phyloP scores from a whole-genome alignment of 345 rosid species.

The Acer saccharum region DNA sequence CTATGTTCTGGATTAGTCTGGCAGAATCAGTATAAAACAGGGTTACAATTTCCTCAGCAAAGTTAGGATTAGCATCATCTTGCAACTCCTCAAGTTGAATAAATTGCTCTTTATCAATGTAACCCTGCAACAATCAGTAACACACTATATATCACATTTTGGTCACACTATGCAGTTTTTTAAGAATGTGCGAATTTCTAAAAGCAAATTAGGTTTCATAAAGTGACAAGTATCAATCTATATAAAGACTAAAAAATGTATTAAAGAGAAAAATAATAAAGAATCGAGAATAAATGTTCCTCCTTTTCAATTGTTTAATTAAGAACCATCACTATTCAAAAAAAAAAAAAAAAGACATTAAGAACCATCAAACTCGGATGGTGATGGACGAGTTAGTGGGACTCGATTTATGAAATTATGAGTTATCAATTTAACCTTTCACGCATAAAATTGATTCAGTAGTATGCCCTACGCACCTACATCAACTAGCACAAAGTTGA shows the following conservation, averaged over 20 bases:
- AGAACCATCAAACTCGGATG: not conserved
- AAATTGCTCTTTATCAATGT: constrained; percentile 71
- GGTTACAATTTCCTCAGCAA: constrained; percentile 65
- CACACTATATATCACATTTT: too few species aligned
- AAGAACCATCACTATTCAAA: too few species aligned
- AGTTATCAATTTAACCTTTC: too few species aligned
- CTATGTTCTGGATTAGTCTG: constrained; percentile 58
- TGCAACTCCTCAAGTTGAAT: constrained; percentile 69
- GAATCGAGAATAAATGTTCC: not conserved
- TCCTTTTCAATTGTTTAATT: not conserved
- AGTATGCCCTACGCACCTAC: too few species aligned
- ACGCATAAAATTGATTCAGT: too few species aligned
- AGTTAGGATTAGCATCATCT: constrained; percentile 71
- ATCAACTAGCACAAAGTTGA: too few species aligned
- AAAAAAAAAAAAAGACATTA: too few species aligned
- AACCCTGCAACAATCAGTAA: constrained; percentile 42
- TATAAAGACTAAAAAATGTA: not conserved
- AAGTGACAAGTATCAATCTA: not conserved
- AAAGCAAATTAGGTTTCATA: not conserved
- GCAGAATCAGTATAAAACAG: constrained; percentile 58
- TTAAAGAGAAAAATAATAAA: not conserved
- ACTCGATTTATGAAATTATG: not conserved
- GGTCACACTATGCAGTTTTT: not conserved
- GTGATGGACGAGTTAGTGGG: not conserved
- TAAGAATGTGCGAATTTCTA: not conserved